A percentile compares a stretch with the other conserved stretches of the same genome.
Conservation (phyloP, 371 early-diverging fungal genomes). For the Choanephora cucurbitarum region DNA sequence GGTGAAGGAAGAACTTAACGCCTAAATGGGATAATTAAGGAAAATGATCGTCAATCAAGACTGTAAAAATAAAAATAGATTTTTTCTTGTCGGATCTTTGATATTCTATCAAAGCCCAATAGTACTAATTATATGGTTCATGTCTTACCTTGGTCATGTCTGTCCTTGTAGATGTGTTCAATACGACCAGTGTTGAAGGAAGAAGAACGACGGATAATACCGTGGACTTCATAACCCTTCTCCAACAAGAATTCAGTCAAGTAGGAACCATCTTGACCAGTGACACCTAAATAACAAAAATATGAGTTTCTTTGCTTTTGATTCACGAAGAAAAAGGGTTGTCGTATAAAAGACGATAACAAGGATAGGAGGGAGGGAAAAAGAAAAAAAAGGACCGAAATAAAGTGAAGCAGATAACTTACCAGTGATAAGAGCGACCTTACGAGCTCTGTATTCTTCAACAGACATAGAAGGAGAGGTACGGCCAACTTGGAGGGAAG, state of each 20-base stretch:
- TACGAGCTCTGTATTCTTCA: conserved; percentile 63
- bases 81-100: conserved; percentile 1
- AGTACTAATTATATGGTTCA: neutral
- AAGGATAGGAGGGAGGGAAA: neutral
- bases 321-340: no score
- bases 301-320: neutral
- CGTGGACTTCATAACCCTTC: conserved; percentile 85
- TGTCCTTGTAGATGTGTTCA: conserved; percentile 78
- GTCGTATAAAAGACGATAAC: neutral
- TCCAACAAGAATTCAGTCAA: conserved; percentile 73
- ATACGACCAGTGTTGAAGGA: conserved; percentile 86
- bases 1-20: conserved; percentile 79
- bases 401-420: conserved; percentile 13
- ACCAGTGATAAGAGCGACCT: conserved; percentile 70
- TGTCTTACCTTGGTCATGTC: conserved; percentile 64
- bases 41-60: conserved; percentile 1
- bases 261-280: conserved; percentile 87
- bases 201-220: conserved; percentile 83
- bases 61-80: neutral
- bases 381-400: neutral
- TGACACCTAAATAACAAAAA: conserved; percentile 57
- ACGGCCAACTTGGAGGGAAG: conserved; percentile 29
- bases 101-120: conserved; percentile 1
- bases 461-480: conserved; percentile 33
- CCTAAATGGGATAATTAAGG: conserved; percentile 33